A percentile compares a stretch with the other conserved stretches of the same genome.
phyloP scores from a whole-genome alignment of 331 rosid species.

The Telfairia occidentalis region DNA sequence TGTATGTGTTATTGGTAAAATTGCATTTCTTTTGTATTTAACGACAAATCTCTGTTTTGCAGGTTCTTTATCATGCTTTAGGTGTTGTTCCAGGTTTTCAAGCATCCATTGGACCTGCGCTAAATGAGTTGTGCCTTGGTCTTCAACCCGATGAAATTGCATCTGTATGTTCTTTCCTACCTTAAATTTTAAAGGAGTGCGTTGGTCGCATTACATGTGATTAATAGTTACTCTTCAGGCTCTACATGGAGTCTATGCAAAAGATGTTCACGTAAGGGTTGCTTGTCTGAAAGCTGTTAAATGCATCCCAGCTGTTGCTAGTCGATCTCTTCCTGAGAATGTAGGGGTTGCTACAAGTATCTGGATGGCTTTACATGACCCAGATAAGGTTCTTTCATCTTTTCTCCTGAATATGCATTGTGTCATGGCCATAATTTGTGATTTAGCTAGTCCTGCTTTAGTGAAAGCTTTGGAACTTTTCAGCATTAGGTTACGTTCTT shows the following conservation, averaged over 20 bases:
- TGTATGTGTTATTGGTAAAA: neutral
- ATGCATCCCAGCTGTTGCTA: constrained; percentile 80
- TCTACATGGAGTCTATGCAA: constrained; percentile 78
- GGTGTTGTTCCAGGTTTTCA: constrained; percentile 76
- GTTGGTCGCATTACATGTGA: constrained; percentile 7
- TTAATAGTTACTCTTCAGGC: constrained; percentile 46
- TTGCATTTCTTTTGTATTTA: neutral
- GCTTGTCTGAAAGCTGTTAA: constrained; percentile 88
- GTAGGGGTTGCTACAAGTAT: constrained; percentile 77
- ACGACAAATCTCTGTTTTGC: constrained; percentile 5
- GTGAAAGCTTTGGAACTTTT: neutral
- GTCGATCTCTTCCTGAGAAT: constrained; percentile 53
- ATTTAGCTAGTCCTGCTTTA: neutral
- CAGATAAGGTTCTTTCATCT: constrained; percentile 63
- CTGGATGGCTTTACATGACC: constrained; percentile 93
- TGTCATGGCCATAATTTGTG: neutral
- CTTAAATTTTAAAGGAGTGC: constrained; percentile 4
- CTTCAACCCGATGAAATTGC: constrained; percentile 73
- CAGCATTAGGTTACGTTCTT: neutral
- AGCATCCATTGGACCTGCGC: constrained; percentile 76
- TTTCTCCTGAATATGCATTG: neutral
- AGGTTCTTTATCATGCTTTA: constrained; percentile 89
- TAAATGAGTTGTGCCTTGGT: constrained; percentile 91
- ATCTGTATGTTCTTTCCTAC: constrained; percentile 39
- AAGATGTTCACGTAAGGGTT: constrained; percentile 84